phyloP scores from a whole-genome alignment of 805 yeast genomes.

The Candida michaelii region DNA sequence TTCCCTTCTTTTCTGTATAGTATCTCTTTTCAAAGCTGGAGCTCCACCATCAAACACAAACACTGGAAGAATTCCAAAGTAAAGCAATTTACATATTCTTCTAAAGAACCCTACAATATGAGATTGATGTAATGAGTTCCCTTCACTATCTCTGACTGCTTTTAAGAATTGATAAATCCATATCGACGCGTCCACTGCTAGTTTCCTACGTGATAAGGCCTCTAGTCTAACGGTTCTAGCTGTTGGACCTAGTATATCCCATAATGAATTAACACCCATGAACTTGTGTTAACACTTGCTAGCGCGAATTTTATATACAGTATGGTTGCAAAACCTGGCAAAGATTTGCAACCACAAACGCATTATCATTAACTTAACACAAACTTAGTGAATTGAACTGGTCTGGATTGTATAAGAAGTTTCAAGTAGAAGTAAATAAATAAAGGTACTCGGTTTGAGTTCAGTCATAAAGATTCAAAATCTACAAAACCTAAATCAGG shows the following conservation, averaged over 20 bases:
- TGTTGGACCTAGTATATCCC: conserved; percentile 89
- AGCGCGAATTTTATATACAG: background rate
- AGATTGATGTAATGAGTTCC: conserved; percentile 71
- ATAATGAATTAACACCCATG: conserved; percentile 96
- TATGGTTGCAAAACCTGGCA: conserved; percentile 4
- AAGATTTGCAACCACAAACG: conserved; percentile 4
- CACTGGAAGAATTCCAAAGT: conserved; percentile 83
- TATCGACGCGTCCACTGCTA: conserved; percentile 97
- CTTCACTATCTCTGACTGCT: conserved; percentile 87
- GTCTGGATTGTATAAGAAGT: no score
- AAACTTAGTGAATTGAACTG: no score
- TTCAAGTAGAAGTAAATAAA: no score
- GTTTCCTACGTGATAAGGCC: conserved; percentile 68
- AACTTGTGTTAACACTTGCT: background rate
- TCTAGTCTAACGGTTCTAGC: conserved; percentile 90
- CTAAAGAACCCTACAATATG: conserved; percentile 96
- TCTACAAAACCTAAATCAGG: no score
- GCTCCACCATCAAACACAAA: conserved; percentile 97
- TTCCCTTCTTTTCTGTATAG: conserved; percentile 71
- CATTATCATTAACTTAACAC: no score
- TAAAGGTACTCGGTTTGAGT: no score
- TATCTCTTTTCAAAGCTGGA: conserved; percentile 75
- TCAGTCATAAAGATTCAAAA: no score
- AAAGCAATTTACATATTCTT: conserved; percentile 85
- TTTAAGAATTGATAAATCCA: conserved; percentile 97